These are phyloP conservation scores for Colletotrichum siamense DNA, from an alignment of 2,329 filamentous ascomycete species.

Conservation along the genomic window DNA sequence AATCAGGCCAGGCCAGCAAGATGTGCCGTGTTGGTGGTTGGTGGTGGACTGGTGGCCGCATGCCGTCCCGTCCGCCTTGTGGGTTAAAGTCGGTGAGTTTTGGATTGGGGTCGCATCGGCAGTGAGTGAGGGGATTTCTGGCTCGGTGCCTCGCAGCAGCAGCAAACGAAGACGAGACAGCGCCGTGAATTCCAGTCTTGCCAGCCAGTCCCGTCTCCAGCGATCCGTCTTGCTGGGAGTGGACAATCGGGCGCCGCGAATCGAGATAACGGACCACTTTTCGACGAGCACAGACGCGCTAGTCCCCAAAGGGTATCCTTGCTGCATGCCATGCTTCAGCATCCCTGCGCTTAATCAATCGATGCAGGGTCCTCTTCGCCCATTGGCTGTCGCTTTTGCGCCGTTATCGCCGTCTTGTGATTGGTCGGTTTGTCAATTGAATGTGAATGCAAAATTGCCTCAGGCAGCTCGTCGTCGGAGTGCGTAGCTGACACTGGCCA, in stretches of 20 bases:
- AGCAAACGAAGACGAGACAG: neutral
- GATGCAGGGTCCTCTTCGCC: constrained; percentile 8
- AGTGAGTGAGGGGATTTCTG: neutral
- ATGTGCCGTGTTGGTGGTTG: neutral
- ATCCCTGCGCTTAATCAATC: constrained; percentile 12
- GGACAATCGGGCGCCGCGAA: constrained; percentile 1
- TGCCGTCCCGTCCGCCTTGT: neutral
- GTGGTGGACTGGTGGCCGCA: neutral
- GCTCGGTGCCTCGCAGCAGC: neutral
- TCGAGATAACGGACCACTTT: constrained; percentile 13
- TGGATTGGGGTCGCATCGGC: constrained; percentile 11
- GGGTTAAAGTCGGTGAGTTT: constrained; percentile 19
- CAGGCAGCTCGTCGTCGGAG: neutral
- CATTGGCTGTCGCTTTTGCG: neutral
- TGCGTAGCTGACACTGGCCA: neutral
- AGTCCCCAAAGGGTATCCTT: neutral
- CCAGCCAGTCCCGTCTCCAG: neutral
- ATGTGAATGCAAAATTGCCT: neutral
- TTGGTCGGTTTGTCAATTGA: neutral
- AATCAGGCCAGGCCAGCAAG: neutral
- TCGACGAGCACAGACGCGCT: constrained; percentile 15
- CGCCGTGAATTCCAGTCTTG: neutral
- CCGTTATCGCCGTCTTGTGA: neutral
- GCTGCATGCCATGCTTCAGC: constrained; percentile 8
- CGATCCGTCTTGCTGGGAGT: neutral